Evolutionary conservation across 192 early-diverging fungal species (phyloP), one percentile per base, ranked within the genome.

Genomic region (Pilobolus umbonatus): DNA sequence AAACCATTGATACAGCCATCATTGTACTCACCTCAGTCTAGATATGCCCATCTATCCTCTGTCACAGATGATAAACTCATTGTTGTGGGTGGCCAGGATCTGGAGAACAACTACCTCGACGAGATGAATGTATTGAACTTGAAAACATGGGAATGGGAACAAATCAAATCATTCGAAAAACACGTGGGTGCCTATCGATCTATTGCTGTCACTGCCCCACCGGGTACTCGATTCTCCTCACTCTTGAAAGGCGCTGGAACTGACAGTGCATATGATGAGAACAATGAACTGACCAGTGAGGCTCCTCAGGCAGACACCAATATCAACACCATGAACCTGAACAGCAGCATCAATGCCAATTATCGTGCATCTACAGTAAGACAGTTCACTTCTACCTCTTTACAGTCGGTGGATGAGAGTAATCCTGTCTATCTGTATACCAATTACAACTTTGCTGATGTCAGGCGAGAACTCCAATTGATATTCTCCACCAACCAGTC

Each of bases 121-220:
- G 86, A 91, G 57, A 76, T 89, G 54, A 89, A 89, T 42, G 82
- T 91, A 3, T 74, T 89, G n/a, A 84, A 91, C 60, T 70, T 89
- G 52, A 79, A 79, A 42, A 59, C 75, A 5, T 81, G 78, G 55
- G 77, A 75, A 42, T 91, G 89, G 89, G 77, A 85, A 25, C 67
- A 72, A 30, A 78, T 80, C 6, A 73, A 81, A 69, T 75, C 79
- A 35, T 83, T 91, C 34, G 82, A 86, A 8, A 85, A 86, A 35
- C 85, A 87, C 30, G 85, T 87, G 28, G 89, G 89, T 22, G 82
- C 87, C 19, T 91, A 91, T 61, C 85, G 89, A 19, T 89, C 89
- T 14, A 79, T 91, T 22, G 81, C 84, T 21, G 81, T 86, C 15
- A 84, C 69, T 54, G 75, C 79, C 15, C 73, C 74, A 17, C 66